Evolutionary conservation across 345 rosid genomes (phyloP).

Genomic region (Dipteronia sinensis): DNA sequence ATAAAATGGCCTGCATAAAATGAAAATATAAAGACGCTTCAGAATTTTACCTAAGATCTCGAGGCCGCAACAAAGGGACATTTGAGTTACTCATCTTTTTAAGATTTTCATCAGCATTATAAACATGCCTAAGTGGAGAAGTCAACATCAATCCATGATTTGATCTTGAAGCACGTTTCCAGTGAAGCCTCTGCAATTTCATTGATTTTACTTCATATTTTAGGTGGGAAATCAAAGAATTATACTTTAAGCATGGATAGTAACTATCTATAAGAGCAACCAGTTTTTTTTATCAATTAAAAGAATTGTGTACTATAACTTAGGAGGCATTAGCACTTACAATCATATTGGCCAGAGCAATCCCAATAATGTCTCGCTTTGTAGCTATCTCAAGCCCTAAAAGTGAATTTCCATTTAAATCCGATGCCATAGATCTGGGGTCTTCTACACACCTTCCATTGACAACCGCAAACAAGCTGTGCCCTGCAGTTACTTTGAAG

Average conservation of each 20-base stretch:
- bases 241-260: constrained; percentile 8
- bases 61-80: constrained; percentile 66
- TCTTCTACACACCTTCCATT: constrained; percentile 92
- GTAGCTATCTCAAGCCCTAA: constrained; percentile 79
- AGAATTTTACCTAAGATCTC: constrained; percentile 67
- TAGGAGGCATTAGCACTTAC: constrained; percentile 44
- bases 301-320: neutral
- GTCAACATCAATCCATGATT: constrained; percentile 82
- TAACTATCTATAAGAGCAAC: neutral
- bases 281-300: neutral
- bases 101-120: constrained; percentile 37
- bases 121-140: constrained; percentile 76
- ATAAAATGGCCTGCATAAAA: neutral
- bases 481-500: constrained; percentile 73
- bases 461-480: constrained; percentile 79
- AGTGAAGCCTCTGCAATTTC: constrained; percentile 77
- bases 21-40: neutral
- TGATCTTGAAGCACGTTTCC: constrained; percentile 89
- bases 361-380: constrained; percentile 83
- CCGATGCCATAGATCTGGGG: constrained; percentile 89
- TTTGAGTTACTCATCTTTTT: constrained; percentile 41
- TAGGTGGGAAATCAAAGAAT: neutral
- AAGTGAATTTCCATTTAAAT: constrained; percentile 79
- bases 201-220: constrained; percentile 5
- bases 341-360: constrained; percentile 92